Base-by-base conservation (phyloP, 371 early-diverging fungal species). In the Mortierella sp. region DNA sequence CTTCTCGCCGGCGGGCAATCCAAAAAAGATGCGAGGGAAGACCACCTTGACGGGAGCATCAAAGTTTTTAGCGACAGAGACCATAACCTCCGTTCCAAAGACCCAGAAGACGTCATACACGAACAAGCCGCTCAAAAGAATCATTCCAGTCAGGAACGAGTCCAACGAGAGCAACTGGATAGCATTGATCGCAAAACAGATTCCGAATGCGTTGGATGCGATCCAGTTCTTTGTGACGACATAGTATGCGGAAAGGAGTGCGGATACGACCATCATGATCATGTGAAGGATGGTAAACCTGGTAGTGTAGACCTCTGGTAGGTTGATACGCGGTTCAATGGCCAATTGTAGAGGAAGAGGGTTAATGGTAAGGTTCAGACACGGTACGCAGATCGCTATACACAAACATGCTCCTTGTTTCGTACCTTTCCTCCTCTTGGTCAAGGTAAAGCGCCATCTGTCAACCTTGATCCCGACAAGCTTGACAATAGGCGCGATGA, bases 61-160 rank as follows among this genome's bases (percentile, higher is more conserved):
- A 83, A 98, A 93, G 72, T 89, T 91, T 84, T 94, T 96, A 47
- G 99, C 99, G 38, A 98, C 99, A 0, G 94, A 92, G 24, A 98
- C 96, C 99, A 98, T 98, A 53, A 98, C 99, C 55, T 95, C 95
- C 2, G 98, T 97, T 30, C 97, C 97, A 86, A 98, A 98, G 56
- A 98, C 99, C 98, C 98, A 98, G 71, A 98, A 98, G 58, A 98
- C 91, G 80, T 98, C 99, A 73, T 98, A 98, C 49, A 96, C 76
- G 82, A 98, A 98, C 46, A 98, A 82, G 30, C 95, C 97, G 47
- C 88, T 82, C 38, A 98, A 87, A 47, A 98, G 87, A 45, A 95
- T 92, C 83, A 96, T 93, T 24, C 97, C 99, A 1, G 97, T 97
- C 80, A 89, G 89, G 88, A 97, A 96, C 0, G 96, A 95, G 78